Conservation (phyloP, 331 rosid genomes). For the Cydonia oblonga region DNA sequence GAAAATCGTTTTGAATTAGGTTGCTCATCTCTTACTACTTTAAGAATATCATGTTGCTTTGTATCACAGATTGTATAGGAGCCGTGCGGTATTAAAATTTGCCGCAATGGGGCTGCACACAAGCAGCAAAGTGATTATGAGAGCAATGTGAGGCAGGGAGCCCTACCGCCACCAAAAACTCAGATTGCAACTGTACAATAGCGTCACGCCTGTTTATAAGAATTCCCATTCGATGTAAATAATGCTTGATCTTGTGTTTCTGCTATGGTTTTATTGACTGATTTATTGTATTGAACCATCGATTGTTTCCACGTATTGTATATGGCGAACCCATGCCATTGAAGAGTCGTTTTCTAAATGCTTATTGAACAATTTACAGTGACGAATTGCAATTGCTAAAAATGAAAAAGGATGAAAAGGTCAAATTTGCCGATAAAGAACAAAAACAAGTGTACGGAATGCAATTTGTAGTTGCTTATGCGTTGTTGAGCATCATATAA, state of each 20-base stretch:
- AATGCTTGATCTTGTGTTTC: background rate
- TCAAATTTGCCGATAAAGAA: background rate
- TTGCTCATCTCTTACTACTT: background rate
- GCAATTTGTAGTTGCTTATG: background rate
- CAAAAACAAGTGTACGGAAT: background rate
- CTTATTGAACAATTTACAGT: background rate
- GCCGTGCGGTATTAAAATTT: constrained; percentile 51
- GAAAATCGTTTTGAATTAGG: background rate
- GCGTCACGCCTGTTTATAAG: background rate
- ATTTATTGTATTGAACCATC: background rate
- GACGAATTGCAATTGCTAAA: background rate
- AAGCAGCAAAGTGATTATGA: constrained; percentile 53
- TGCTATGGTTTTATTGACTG: background rate
- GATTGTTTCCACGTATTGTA: background rate
- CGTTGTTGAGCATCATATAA: background rate
- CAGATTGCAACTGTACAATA: background rate
- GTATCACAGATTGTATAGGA: constrained; percentile 52
- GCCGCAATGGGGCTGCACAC: constrained; percentile 66
- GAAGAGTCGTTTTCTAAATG: background rate
- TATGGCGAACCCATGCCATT: background rate
- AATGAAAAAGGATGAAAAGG: background rate
- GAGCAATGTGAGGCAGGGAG: constrained; percentile 34
- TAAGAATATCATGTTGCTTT: background rate
- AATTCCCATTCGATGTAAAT: constrained; percentile 21
- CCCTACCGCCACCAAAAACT: constrained; percentile 3